Base-by-base conservation (phyloP, 345 rosid genomes). In the Theobroma cacao region DNA sequence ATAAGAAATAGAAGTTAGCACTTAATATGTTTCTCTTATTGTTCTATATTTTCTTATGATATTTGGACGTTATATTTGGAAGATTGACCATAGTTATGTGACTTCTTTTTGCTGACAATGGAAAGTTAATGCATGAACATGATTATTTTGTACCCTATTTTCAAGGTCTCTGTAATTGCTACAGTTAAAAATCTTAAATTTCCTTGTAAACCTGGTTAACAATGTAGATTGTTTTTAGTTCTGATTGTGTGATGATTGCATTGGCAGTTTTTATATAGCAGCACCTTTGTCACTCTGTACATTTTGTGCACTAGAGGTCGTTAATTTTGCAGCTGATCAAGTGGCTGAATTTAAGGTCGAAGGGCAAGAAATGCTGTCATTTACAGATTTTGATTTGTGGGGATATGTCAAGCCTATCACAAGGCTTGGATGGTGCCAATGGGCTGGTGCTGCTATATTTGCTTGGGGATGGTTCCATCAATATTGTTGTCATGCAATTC, bases 401-500 rank as follows among this genome's bases (percentile, higher is more conserved):
- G 61, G 80, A 58, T 77, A 41, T 77, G 47, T 50, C 12, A 55
- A 36, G 33, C 80, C 80, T 41, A 38, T 77, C 2, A 40, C 65
- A 68, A 56, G 73, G 24, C 68, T 77, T 56, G 80, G 75, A 40
- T 77, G 75, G 75, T 68, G 68, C 55, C 80, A 77, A 56, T 68
- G 80, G 74, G 41, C 38, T 56, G 75, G 75, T 34, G 80, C 80
- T 77, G 68, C 80, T 53, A 56, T 77, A 24, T 77, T 66, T 67
- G 63, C 55, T 67, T 77, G 79, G 74, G 79, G 79, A 9, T 77
- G 74, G 73, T 13, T 77, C 63, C 79, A 66, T 67, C 74, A 77
- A 18, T 66, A 15, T 18, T 15, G 28, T 36, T 67, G 74, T 50
- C 79, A 77, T 77, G 40, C 53, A 38, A 55, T 77, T 55, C 79